A percentile compares a stretch with the other conserved stretches of the same genome.
Evolutionary conservation across 441 rosid genomes (phyloP).

Genomic region (Breynia disticha): DNA sequence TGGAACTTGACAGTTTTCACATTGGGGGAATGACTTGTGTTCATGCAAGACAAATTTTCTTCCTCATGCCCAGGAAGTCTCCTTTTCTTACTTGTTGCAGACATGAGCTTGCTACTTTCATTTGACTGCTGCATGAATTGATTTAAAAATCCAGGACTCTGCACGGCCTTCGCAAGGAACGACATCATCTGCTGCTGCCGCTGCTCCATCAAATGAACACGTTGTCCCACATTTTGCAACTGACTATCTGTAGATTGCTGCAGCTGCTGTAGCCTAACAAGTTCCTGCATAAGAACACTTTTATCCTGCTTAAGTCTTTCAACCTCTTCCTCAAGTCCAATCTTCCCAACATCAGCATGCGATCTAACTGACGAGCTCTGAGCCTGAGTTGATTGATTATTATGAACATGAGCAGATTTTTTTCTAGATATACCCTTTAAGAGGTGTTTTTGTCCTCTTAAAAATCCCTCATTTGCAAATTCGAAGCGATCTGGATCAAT

Average conservation of each 20-base stretch:
- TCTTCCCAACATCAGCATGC: constrained; percentile 63
- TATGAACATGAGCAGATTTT: constrained; percentile 50
- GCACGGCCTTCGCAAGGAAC: constrained; percentile 68
- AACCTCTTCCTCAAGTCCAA: constrained; percentile 67
- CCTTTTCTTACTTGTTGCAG: constrained; percentile 59
- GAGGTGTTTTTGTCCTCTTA: constrained; percentile 61
- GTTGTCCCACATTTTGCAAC: constrained; percentile 50
- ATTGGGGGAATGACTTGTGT: constrained; percentile 28
- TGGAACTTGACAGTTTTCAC: constrained; percentile 79
- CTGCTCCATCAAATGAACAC: constrained; percentile 68
- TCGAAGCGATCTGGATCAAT: constrained; percentile 76
- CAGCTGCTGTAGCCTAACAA: constrained; percentile 63
- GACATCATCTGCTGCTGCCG: constrained; percentile 75
- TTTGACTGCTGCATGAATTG: constrained; percentile 76
- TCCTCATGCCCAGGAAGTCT: constrained; percentile 69
- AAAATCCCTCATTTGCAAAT: constrained; percentile 63
- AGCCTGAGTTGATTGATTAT: constrained; percentile 28
- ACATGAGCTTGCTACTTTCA: constrained; percentile 41
- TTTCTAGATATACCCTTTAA: constrained; percentile 46
- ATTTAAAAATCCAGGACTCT: constrained; percentile 57
- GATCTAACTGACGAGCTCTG: constrained; percentile 44
- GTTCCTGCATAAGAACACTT: constrained; percentile 69
- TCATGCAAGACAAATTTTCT: constrained; percentile 24
- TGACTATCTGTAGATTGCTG: constrained; percentile 61
- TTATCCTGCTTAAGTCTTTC: constrained; percentile 73